Evolutionary conservation across 768 basidiomycete genomes (phyloP).

Genomic region (Tephrocybe sp.): DNA sequence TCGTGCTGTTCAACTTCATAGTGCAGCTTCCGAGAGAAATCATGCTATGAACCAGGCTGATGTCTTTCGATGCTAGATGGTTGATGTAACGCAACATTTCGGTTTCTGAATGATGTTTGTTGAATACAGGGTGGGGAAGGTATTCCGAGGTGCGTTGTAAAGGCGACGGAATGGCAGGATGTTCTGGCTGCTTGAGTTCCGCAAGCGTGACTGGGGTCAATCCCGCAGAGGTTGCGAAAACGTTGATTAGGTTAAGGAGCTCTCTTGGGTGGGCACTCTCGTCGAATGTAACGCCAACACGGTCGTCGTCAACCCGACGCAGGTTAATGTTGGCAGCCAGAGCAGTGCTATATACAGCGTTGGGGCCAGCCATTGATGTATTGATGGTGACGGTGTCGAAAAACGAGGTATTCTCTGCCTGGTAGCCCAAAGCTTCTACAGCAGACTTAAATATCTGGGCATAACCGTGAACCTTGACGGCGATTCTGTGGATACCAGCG

Average conservation of each 20-base stretch:
- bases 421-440: slow-evolving; percentile 74
- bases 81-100: slow-evolving; percentile 98
- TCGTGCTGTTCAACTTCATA: slow-evolving; percentile 98
- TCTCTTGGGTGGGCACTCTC: slow-evolving; percentile 82
- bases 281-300: slow-evolving; percentile 88
- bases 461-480: slow-evolving; percentile 85
- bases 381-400: slow-evolving; percentile 92
- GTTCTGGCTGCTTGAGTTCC: slow-evolving; percentile 41
- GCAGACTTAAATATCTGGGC: slow-evolving; percentile 71
- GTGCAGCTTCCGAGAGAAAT: slow-evolving; percentile 95
- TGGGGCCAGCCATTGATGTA: slow-evolving; percentile 54
- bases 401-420: slow-evolving; percentile 65
- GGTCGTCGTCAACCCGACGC: slow-evolving; percentile 67
- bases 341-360: slow-evolving; percentile 68
- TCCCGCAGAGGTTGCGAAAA: slow-evolving; percentile 66
- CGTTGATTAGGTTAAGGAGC: slow-evolving; percentile 72
- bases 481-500: slow-evolving; percentile 78
- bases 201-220: slow-evolving; percentile 45
- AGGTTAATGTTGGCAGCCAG: slow-evolving; percentile 74
- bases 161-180: slow-evolving; percentile 48
- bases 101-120: slow-evolving; percentile 96
- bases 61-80: slow-evolving; percentile 91
- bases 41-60: slow-evolving; percentile 94
- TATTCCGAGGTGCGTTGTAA: slow-evolving; percentile 65
- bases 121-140: slow-evolving; percentile 89